A percentile compares a stretch with the other conserved stretches of the same genome.
Evolutionary conservation across 2,329 filamentous ascomycete species (phyloP).

Genomic region (Fusarium verrucosum): DNA sequence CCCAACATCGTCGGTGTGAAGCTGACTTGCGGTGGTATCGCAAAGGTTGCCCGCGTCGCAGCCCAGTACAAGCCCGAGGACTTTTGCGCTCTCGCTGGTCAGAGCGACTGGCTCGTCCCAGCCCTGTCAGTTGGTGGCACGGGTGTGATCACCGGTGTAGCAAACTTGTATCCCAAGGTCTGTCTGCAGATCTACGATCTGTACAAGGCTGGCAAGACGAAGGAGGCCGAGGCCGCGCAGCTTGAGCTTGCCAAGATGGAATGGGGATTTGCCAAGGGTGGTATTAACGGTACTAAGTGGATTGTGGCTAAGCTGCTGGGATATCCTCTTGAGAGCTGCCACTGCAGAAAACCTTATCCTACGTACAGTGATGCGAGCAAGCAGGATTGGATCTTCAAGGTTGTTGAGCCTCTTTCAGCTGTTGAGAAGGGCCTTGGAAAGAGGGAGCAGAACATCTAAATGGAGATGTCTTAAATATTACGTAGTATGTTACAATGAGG

Average conservation of each 20-base stretch:
- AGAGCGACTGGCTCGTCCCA: slow-evolving; percentile 76
- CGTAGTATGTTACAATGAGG: background rate
- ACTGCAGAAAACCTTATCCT: slow-evolving; percentile 65
- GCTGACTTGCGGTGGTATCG: slow-evolving; percentile 78
- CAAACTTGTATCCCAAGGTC: slow-evolving; percentile 69
- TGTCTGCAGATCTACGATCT: slow-evolving; percentile 61
- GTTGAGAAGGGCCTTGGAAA: slow-evolving; percentile 39
- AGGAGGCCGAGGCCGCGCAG: slow-evolving; percentile 60
- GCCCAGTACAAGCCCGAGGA: slow-evolving; percentile 59
- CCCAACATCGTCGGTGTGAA: slow-evolving; percentile 76
- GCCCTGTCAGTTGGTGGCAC: slow-evolving; percentile 66
- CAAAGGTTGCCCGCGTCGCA: slow-evolving; percentile 72
- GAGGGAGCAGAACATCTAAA: slow-evolving; percentile 23
- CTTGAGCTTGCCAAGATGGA: slow-evolving; percentile 61
- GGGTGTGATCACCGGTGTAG: slow-evolving; percentile 71
- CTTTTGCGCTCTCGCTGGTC: slow-evolving; percentile 74
- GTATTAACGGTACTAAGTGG: slow-evolving; percentile 70
- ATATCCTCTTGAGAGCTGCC: slow-evolving; percentile 60
- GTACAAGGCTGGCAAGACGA: slow-evolving; percentile 56
- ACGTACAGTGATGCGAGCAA: slow-evolving; percentile 52
- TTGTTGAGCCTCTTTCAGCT: slow-evolving; percentile 39
- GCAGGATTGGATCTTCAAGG: slow-evolving; percentile 47
- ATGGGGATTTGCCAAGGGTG: slow-evolving; percentile 65
- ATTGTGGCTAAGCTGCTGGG: slow-evolving; percentile 63
- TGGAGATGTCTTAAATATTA: background rate